phyloP scores from a whole-genome alignment of 345 rosid genomes.

The Acer negundo region DNA sequence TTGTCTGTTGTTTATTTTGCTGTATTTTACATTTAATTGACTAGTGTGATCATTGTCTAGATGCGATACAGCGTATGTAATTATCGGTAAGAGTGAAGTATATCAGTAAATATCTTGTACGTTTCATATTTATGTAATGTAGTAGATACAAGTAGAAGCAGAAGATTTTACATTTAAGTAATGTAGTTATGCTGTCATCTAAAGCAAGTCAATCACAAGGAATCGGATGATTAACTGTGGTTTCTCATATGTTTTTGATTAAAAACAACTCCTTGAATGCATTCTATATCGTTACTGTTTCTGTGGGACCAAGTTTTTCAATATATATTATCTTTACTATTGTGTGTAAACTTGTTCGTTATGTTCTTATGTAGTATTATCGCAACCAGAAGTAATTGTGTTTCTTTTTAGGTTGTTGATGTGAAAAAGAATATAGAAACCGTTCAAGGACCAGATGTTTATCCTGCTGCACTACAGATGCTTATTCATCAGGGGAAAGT shows the following conservation, averaged over 20 bases:
- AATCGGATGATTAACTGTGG: no score
- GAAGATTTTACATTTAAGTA: not conserved
- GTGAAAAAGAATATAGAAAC: slow-evolving; percentile 79
- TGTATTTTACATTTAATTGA: not conserved
- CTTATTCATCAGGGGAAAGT: slow-evolving; percentile 88
- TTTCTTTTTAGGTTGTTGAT: slow-evolving; percentile 55
- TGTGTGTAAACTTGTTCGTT: no score
- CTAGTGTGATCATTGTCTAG: not conserved
- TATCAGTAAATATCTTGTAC: not conserved
- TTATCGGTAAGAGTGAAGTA: not conserved
- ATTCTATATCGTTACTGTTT: no score
- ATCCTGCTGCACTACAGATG: slow-evolving; percentile 76
- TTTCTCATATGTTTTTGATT: no score
- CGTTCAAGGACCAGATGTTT: slow-evolving; percentile 61
- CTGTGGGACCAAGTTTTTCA: no score
- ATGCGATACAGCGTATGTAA: not conserved
- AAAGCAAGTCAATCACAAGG: no score
- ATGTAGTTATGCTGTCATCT: no score
- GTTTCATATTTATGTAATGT: not conserved
- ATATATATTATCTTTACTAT: no score
- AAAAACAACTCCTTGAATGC: no score
- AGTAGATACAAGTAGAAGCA: not conserved
- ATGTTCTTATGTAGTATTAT: not conserved
- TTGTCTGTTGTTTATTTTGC: not conserved
- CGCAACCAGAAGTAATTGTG: not conserved